phyloP scores from a whole-genome alignment of 176 grass and related monocot species.

The Phoenix roebelenii region DNA sequence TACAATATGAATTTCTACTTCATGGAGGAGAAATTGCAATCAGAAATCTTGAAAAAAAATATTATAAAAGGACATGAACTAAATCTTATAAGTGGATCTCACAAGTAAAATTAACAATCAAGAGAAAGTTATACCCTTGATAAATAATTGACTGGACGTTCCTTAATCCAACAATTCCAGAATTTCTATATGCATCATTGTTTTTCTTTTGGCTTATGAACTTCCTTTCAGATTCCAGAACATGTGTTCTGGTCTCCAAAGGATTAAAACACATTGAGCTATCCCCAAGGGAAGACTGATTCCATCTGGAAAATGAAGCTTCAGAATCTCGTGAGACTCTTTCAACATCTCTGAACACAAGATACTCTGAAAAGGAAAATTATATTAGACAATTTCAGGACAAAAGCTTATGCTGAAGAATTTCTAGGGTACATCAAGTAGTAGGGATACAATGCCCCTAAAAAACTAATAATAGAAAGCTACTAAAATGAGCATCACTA shows the following conservation, averaged over 20 bases:
- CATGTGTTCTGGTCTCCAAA: neutral
- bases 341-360: conserved; percentile 26
- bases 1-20: too few species aligned
- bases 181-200: conserved; percentile 10
- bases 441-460: neutral
- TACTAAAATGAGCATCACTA: too few species aligned
- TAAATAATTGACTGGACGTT: conserved; percentile 19
- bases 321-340: conserved; percentile 27
- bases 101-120: neutral
- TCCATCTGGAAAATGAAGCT: conserved; percentile 12
- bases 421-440: neutral
- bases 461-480: neutral
- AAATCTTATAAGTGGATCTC: too few species aligned
- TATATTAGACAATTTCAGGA: neutral
- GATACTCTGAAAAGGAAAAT: conserved; percentile 27
- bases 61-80: too few species aligned
- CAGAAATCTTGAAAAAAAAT: too few species aligned
- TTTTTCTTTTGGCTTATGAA: conserved; percentile 1
- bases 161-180: conserved; percentile 7
- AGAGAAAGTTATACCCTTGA: conserved; percentile 25
- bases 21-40: too few species aligned
- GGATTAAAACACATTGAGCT: conserved; percentile 3
- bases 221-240: too few species aligned
- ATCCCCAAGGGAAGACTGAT: conserved; percentile 11
- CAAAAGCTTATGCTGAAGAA: neutral